phyloP scores from a whole-genome alignment of 495 filamentous ascomycete genomes.

The Articulospora tetracladia region DNA sequence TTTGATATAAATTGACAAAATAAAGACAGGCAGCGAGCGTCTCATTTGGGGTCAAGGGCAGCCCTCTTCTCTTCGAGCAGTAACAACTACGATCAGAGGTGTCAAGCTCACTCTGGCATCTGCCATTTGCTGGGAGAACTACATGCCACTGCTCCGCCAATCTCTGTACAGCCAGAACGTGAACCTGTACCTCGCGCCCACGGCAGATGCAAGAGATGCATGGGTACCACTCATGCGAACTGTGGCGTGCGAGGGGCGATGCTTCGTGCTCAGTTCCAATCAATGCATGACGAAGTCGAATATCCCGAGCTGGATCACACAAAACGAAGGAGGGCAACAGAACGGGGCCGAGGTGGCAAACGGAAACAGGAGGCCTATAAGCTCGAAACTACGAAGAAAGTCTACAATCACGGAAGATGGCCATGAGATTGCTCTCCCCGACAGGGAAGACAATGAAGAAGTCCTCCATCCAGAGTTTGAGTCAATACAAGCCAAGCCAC shows the following conservation, averaged over 20 bases:
- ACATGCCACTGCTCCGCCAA: constrained; percentile 83
- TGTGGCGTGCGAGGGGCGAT: constrained; percentile 72
- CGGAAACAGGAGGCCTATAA: neutral
- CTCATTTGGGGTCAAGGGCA: constrained; percentile 89
- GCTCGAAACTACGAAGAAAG: constrained; percentile 5
- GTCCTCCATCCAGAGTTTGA: constrained; percentile 25
- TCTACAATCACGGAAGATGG: constrained; percentile 37
- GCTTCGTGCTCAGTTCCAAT: constrained; percentile 84
- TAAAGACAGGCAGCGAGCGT: constrained; percentile 69
- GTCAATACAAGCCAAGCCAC: constrained; percentile 26
- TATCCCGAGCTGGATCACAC: constrained; percentile 25
- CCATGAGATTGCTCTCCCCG: constrained; percentile 41
- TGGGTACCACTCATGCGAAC: constrained; percentile 85
- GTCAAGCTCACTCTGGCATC: constrained; percentile 74
- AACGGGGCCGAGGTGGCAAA: neutral
- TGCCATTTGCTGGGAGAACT: constrained; percentile 97
- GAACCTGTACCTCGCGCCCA: constrained; percentile 89
- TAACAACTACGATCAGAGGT: constrained; percentile 76
- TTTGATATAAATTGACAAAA: neutral
- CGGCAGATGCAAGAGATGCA: constrained; percentile 79
- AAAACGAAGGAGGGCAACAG: neutral
- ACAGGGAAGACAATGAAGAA: neutral
- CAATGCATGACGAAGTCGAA: constrained; percentile 56
- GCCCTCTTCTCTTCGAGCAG: constrained; percentile 71
- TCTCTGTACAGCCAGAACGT: constrained; percentile 87